Evolutionary conservation across 1,139 yeast species (phyloP).

Genomic region (Hyphopichia khmerensis): DNA sequence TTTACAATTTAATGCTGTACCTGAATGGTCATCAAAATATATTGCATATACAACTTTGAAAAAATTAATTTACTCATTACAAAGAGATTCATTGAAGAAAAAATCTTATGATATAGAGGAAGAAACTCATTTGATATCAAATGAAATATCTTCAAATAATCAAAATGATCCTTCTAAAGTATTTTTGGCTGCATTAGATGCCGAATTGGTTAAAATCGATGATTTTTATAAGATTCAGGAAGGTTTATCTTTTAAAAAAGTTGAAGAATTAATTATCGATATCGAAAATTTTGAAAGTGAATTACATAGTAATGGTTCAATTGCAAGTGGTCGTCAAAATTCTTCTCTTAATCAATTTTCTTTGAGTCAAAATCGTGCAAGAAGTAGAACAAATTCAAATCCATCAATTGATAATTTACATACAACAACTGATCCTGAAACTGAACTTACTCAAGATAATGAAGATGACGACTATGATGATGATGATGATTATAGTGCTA

Average conservation of each 20-base stretch:
- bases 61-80: slow-evolving; percentile 63
- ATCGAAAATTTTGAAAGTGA: slow-evolving; percentile 47
- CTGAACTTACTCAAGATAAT: slow-evolving; percentile 30
- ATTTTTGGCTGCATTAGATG: slow-evolving; percentile 53
- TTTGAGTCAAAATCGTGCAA: background rate
- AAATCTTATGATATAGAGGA: slow-evolving; percentile 26
- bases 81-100: slow-evolving; percentile 50
- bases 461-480: slow-evolving; percentile 31
- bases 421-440: slow-evolving; percentile 31
- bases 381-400: slow-evolving; percentile 15
- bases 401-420: slow-evolving; percentile 16
- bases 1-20: slow-evolving; percentile 70
- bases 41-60: slow-evolving; percentile 65
- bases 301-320: slow-evolving; percentile 11
- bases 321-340: slow-evolving; percentile 5
- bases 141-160: slow-evolving; percentile 21
- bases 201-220: slow-evolving; percentile 60
- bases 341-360: slow-evolving; percentile 5
- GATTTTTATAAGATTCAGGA: slow-evolving; percentile 57
- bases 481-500: slow-evolving; percentile 17
- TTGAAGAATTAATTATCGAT: slow-evolving; percentile 54
- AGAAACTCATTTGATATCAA: slow-evolving; percentile 27
- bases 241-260: slow-evolving; percentile 42
- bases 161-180: slow-evolving; percentile 27
- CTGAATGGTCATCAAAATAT: slow-evolving; percentile 74